phyloP scores from a whole-genome alignment of 768 basidiomycete species.

The Roridomyces roridus region DNA sequence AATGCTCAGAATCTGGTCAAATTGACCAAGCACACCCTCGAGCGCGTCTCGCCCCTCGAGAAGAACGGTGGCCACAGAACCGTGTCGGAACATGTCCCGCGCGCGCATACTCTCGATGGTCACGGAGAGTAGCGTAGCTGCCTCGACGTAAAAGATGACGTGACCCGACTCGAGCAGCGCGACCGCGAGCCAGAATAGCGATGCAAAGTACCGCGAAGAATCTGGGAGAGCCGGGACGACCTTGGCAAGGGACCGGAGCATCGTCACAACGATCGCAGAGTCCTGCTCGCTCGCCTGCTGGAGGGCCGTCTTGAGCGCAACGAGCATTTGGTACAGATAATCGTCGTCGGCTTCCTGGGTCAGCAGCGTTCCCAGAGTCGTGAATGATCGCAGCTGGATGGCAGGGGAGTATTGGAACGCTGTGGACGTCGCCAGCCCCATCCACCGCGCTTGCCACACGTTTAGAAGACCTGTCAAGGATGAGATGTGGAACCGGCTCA shows the following conservation, averaged over 20 bases:
- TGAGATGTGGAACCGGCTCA: conserved; percentile 2
- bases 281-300: conserved; percentile 71
- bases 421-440: conserved; percentile 85
- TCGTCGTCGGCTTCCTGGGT: conserved; percentile 90
- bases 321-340: conserved; percentile 90
- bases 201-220: conserved; percentile 73
- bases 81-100: conserved; percentile 62
- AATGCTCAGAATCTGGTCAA: conserved; percentile 75
- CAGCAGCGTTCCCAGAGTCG: conserved; percentile 83
- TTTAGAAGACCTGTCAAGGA: conserved; percentile 68
- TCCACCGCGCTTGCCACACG: conserved; percentile 93
- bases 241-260: conserved; percentile 85
- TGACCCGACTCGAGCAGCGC: conserved; percentile 82
- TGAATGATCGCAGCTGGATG: conserved; percentile 88
- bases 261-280: conserved; percentile 78
- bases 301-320: conserved; percentile 81
- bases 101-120: conserved; percentile 69
- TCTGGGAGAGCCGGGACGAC: conserved; percentile 73
- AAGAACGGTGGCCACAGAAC: conserved; percentile 60
- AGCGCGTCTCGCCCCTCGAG: conserved; percentile 68
- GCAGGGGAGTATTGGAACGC: conserved; percentile 91
- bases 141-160: conserved; percentile 71
- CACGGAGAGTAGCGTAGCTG: conserved; percentile 68
- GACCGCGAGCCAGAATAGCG: conserved; percentile 89
- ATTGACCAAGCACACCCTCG: conserved; percentile 71